Conservation (phyloP, 108 stramenopile genomes). For the Skeletonema grethae region DNA sequence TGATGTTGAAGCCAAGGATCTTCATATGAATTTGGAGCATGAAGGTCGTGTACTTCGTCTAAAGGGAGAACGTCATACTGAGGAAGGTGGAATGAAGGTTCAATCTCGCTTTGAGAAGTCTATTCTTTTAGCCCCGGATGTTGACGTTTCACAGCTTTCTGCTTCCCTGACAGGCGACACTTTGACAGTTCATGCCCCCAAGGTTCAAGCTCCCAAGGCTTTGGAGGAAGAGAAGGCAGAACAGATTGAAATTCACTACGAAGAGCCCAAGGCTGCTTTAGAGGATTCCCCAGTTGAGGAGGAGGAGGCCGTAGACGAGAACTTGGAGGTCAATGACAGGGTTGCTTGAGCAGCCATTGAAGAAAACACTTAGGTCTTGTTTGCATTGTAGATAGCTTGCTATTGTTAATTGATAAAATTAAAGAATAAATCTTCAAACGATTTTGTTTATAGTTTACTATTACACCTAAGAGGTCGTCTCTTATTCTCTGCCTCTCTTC, state of each 20-base stretch:
- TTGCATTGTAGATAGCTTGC: not conserved
- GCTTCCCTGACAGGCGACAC: constrained; percentile 28
- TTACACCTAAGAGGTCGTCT: not conserved
- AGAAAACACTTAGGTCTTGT: not conserved
- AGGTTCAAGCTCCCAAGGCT: constrained; percentile 15
- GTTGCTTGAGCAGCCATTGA: not conserved
- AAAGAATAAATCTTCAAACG: not conserved
- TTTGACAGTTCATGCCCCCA: constrained; percentile 35
- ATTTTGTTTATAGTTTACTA: not conserved
- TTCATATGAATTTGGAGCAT: constrained; percentile 39
- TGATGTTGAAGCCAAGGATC: constrained; percentile 36
- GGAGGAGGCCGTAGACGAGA: constrained; percentile 3
- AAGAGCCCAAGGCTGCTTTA: constrained; percentile 5
- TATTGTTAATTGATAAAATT: not conserved
- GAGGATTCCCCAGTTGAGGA: not conserved
- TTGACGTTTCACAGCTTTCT: constrained; percentile 24
- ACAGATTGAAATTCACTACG: constrained; percentile 31
- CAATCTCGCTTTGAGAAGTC: constrained; percentile 43
- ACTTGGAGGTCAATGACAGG: not conserved
- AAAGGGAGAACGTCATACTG: constrained; percentile 28
- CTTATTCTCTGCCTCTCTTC: not conserved
- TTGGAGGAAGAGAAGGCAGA: constrained; percentile 12
- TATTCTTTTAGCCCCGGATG: constrained; percentile 27
- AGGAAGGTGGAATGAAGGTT: constrained; percentile 36
- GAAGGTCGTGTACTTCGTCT: constrained; percentile 42